Evolutionary conservation across 2,329 filamentous ascomycete genomes (phyloP).

Genomic region (Lizonia empirigonia): DNA sequence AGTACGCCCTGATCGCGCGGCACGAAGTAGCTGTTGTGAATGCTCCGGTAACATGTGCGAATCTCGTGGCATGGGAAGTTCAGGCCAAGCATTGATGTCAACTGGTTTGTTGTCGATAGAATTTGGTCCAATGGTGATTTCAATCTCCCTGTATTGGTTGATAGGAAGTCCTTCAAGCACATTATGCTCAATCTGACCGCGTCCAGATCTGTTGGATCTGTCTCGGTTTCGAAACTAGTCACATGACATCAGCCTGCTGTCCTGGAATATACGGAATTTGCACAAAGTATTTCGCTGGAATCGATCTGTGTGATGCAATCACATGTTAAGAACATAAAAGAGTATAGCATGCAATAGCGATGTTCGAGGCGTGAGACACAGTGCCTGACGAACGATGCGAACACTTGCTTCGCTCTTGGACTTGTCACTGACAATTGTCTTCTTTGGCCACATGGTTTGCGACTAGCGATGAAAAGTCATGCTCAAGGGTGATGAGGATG

Average conservation of each 20-base stretch:
- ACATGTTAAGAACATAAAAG: not conserved
- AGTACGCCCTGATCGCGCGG: constrained; percentile 75
- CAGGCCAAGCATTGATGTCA: constrained; percentile 72
- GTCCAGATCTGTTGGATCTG: constrained; percentile 62
- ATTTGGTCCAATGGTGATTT: constrained; percentile 69
- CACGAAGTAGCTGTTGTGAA: constrained; percentile 81
- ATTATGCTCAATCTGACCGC: constrained; percentile 67
- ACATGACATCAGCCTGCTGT: constrained; percentile 27
- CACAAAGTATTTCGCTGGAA: not conserved
- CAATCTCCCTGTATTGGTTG: constrained; percentile 82
- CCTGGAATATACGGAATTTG: not conserved
- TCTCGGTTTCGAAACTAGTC: constrained; percentile 61
- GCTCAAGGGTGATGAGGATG: not conserved
- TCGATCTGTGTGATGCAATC: not conserved
- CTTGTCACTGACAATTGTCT: not conserved
- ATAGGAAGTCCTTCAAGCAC: constrained; percentile 79
- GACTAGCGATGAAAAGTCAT: not conserved
- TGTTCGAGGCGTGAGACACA: not conserved
- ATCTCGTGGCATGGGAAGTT: constrained; percentile 88
- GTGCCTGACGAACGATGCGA: not conserved
- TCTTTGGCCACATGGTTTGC: not conserved
- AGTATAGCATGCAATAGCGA: not conserved
- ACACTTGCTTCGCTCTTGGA: not conserved
- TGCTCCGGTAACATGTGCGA: constrained; percentile 76
- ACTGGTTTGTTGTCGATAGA: constrained; percentile 66